Evolutionary conservation across 2,329 filamentous ascomycete species (phyloP), one percentile per base, ranked within the genome.

Genomic region (Penicillium palitans): DNA sequence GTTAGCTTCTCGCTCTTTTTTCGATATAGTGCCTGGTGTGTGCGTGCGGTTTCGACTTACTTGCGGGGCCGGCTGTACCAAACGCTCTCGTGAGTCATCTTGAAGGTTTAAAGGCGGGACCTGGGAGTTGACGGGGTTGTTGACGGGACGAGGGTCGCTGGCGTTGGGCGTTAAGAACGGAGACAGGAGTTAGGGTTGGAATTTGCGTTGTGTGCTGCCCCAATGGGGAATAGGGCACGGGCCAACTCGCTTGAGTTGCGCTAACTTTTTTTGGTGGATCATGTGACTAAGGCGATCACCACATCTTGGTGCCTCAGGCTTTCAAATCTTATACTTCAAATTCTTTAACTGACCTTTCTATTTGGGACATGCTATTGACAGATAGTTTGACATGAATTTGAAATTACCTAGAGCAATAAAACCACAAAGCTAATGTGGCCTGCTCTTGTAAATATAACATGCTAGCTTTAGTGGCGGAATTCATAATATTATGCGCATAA

Each of bases 11-110:
- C 48, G 46, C 35, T 52, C 52, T 46, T 54, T 55, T 52, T 50
- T 59, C 60, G 48, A 47, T 27, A 61, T 64, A 10, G 15, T 50
- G 45, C 42, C 42, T 52, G 40, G 27, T 47, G 39, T 42, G 52
- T 42, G 61, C 39, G 44, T 48, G 47, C 47, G 29, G 44, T 53
- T 53, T 55, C 53, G 59, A 64, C 72, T 72, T 96, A 96, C 80
- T 81, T 91, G 82, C 93, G 90, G 78, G 95, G 95, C 81, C 95
- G 93, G 78, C 92, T 96, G 89, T 96, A 96, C 93, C 93, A 99
- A 84, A 98, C 92, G 78, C 90, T 92, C 86, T 98, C 93, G 92
- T 90, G 88, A 81, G 88, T 88, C 88, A 90, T 90, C 77, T 76
- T 88, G 81, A 81, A 79, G 72, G 68, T 78, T 76, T 75, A 70